Evolutionary conservation across 495 filamentous ascomycete genomes (phyloP).

Genomic region (Talaromyces ruber): DNA sequence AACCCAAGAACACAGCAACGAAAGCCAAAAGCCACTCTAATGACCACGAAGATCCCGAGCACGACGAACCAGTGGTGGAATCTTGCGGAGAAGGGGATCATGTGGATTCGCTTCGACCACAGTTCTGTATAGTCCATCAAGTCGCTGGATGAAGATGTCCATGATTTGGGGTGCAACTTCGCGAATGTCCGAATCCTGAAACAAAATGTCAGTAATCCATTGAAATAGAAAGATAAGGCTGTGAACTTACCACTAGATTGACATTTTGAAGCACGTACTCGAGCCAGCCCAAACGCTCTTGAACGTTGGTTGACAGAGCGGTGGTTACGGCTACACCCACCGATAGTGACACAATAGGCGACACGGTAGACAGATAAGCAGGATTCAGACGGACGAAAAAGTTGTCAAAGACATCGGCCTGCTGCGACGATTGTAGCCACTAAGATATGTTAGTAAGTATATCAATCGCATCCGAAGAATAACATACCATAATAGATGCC

Average conservation of each 20-base stretch:
- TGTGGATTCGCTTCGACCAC: constrained; percentile 53
- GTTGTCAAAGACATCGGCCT: constrained; percentile 70
- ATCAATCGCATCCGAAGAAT: background rate
- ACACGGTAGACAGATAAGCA: constrained; percentile 55
- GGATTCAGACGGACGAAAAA: constrained; percentile 71
- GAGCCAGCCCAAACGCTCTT: constrained; percentile 69
- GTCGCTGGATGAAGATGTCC: constrained; percentile 58
- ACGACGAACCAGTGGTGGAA: constrained; percentile 46
- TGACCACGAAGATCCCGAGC: constrained; percentile 40
- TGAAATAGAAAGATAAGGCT: background rate
- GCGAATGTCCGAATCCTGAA: constrained; percentile 47
- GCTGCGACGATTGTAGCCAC: constrained; percentile 79
- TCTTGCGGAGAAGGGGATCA: constrained; percentile 54
- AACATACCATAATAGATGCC: constrained; percentile 53
- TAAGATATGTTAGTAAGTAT: constrained; percentile 22
- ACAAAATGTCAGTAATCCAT: background rate
- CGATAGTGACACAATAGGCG: constrained; percentile 71
- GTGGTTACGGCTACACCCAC: constrained; percentile 73
- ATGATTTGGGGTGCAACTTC: constrained; percentile 59
- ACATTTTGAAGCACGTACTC: constrained; percentile 57
- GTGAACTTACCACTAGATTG: constrained; percentile 35
- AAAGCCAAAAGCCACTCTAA: background rate
- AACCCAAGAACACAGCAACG: background rate
- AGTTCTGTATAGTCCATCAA: constrained; percentile 62
- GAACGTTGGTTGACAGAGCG: constrained; percentile 54